These are phyloP conservation scores for Esteya vermicola DNA, from an alignment of 2,329 filamentous ascomycete species.

Conservation along the genomic window DNA sequence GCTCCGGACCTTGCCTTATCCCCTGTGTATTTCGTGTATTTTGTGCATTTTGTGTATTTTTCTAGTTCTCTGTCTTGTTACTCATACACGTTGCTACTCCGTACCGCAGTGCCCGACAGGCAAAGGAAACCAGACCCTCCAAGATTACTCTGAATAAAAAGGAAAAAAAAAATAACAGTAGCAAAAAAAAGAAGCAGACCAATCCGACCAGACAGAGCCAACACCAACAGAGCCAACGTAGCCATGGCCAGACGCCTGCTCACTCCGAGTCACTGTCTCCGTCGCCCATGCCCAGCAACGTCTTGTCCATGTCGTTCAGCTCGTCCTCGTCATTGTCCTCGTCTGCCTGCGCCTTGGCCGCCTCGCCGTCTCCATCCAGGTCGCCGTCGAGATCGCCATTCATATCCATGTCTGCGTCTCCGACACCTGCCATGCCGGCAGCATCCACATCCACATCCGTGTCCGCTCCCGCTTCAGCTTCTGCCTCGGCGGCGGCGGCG, in stretches of 20 bases:
- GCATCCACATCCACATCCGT: slow-evolving; percentile 27
- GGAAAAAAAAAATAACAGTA: background rate
- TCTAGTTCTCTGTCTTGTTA: too few species aligned
- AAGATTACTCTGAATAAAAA: too few species aligned
- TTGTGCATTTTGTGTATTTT: too few species aligned
- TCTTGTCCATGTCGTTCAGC: slow-evolving; percentile 23
- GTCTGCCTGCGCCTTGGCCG: background rate
- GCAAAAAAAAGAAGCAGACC: background rate
- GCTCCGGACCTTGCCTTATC: too few species aligned
- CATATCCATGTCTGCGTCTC: too few species aligned
- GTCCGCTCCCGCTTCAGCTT: slow-evolving; percentile 27
- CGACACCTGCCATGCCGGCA: too few species aligned
- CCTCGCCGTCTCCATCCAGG: slow-evolving; percentile 26
- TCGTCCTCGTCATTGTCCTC: slow-evolving; percentile 28
- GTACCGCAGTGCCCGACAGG: background rate
- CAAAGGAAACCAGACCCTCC: too few species aligned
- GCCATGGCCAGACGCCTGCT: background rate
- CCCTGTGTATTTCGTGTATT: too few species aligned
- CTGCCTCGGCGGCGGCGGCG: slow-evolving; percentile 14
- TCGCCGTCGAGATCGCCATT: slow-evolving; percentile 25
- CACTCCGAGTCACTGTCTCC: slow-evolving; percentile 20
- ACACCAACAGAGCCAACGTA: background rate
- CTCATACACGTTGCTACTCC: background rate
- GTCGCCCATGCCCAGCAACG: slow-evolving; percentile 18
- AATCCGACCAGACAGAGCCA: background rate